Evolutionary conservation across 805 yeast genomes (phyloP).

Genomic region (Teunomyces atbi): DNA sequence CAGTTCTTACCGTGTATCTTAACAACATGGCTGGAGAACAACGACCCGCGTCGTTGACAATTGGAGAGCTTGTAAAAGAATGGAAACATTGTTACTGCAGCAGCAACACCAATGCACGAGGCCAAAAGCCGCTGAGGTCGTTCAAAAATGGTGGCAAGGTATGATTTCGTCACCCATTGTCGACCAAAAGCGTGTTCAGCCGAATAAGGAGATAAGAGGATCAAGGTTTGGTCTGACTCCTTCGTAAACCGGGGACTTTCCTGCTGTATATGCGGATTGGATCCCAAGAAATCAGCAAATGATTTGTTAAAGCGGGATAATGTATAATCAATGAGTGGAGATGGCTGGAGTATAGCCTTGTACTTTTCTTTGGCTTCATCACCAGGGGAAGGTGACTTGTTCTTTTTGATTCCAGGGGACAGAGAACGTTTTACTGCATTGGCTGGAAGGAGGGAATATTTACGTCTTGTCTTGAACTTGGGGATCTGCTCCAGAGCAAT

Average conservation of each 20-base stretch:
- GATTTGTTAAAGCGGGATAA: conserved; percentile 37
- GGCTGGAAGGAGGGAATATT: conserved; percentile 27
- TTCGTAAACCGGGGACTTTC: conserved; percentile 38
- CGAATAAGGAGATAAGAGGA: conserved; percentile 68
- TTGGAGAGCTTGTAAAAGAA: conserved; percentile 51
- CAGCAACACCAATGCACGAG: conserved; percentile 71
- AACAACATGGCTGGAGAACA: conserved; percentile 58
- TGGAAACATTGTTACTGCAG: conserved; percentile 70
- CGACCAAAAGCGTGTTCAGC: conserved; percentile 73
- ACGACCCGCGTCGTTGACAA: conserved; percentile 46
- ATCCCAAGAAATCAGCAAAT: conserved; percentile 41
- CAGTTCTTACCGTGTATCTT: conserved; percentile 74
- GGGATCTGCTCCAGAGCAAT: conserved; percentile 34
- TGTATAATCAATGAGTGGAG: conserved; percentile 34
- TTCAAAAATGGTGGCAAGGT: conserved; percentile 70
- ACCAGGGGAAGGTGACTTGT: conserved; percentile 6
- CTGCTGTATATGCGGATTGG: conserved; percentile 41
- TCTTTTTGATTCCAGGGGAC: conserved; percentile 5
- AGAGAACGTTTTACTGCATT: conserved; percentile 2
- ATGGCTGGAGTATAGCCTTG: conserved; percentile 32
- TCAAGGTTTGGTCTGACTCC: conserved; percentile 48
- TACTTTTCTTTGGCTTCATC: conserved; percentile 16
- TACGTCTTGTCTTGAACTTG: conserved; percentile 33
- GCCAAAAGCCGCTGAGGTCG: conserved; percentile 80
- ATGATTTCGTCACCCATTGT: conserved; percentile 70